Base-by-base conservation (phyloP, 345 rosid genomes). In the Leavenworthia alabamica region DNA sequence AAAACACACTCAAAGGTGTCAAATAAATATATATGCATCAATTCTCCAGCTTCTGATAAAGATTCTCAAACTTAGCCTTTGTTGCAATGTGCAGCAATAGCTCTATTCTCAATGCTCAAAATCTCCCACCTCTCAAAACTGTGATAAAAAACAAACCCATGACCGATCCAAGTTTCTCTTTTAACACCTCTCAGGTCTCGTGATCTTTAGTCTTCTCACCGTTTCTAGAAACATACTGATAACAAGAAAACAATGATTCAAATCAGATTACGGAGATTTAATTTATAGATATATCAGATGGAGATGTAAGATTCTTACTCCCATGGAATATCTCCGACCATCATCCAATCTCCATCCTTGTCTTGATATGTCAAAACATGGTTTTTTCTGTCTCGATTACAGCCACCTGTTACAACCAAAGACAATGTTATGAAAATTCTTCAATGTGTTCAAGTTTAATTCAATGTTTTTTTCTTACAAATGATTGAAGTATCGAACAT, bases 151-250 rank as follows among this genome's bases (percentile, higher is more conserved):
- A 15, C 14, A 15, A 10, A 52, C 22, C 35, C 61, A 42, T 31
- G 52, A 10, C 42, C 40, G 20, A 28, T 57, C 35, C 36, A 39
- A 26, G 13, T 43, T 33, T n/a, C n/a, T n/a, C n/a, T n/a, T n/a
- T 56, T 52, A 72, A 65, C 47, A 60, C 50, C 52, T 58, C 27
- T 77, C 77, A 0, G 83, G 73, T 77, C 81, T 77, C 33, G 79
- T 74, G 66, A 80, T 80, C 75, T 71, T 68, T 41, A 80, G 58
- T 72, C 83, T 80, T 55, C 73, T 80, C 73, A 80, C 83, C 13
- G 37, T 77, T 70, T 43, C 69, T 6, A 74, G 50, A 60, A 80
- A 80, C 80, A 80, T 80, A 55, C 83, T 80, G 31, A 31, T n/a
- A 29, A 29, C 22, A 27, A 27, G 3, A 17, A 13, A 57, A 33